Evolutionary conservation across 2,329 filamentous ascomycete species (phyloP).

Genomic region (Basipetospora chlamydospora): DNA sequence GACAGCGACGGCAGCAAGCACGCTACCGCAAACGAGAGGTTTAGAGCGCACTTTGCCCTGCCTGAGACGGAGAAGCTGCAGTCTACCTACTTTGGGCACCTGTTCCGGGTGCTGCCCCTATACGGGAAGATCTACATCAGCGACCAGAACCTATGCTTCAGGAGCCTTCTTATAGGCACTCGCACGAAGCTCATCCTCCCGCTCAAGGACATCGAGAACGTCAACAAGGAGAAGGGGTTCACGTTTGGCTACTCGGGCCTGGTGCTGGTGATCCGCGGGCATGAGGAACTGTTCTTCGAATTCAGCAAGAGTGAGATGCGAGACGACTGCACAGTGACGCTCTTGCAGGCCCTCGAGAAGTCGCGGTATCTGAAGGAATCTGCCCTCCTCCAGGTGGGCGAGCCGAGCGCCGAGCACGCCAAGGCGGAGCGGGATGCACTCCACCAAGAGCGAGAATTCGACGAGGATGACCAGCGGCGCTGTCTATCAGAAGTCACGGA

Average conservation of each 20-base stretch:
- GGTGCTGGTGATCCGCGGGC: slow-evolving; percentile 81
- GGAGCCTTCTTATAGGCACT: slow-evolving; percentile 76
- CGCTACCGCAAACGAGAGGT: slow-evolving; percentile 60
- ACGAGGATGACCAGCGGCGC: slow-evolving; percentile 21
- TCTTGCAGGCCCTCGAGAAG: slow-evolving; percentile 63
- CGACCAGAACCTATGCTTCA: slow-evolving; percentile 77
- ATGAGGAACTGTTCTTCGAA: slow-evolving; percentile 95
- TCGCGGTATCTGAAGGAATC: slow-evolving; percentile 58
- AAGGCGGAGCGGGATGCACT: slow-evolving; percentile 70
- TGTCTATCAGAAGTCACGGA: no score
- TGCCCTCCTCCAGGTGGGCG: slow-evolving; percentile 49
- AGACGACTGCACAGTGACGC: slow-evolving; percentile 76
- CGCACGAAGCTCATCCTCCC: slow-evolving; percentile 87
- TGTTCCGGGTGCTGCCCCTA: slow-evolving; percentile 78
- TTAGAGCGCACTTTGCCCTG: slow-evolving; percentile 82
- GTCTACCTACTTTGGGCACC: slow-evolving; percentile 81
- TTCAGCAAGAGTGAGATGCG: slow-evolving; percentile 64
- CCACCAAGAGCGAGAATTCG: slow-evolving; percentile 32
- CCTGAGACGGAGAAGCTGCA: slow-evolving; percentile 69
- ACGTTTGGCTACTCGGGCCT: slow-evolving; percentile 81
- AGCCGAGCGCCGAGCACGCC: slow-evolving; percentile 58
- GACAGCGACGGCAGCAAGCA: slow-evolving; percentile 46
- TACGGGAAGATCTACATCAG: slow-evolving; percentile 97
- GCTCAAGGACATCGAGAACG: slow-evolving; percentile 80
- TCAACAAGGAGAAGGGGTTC: slow-evolving; percentile 90